These are phyloP conservation scores for Colletotrichum brevisporum DNA, from an alignment of 2,329 filamentous ascomycete species.

Conservation along the genomic window DNA sequence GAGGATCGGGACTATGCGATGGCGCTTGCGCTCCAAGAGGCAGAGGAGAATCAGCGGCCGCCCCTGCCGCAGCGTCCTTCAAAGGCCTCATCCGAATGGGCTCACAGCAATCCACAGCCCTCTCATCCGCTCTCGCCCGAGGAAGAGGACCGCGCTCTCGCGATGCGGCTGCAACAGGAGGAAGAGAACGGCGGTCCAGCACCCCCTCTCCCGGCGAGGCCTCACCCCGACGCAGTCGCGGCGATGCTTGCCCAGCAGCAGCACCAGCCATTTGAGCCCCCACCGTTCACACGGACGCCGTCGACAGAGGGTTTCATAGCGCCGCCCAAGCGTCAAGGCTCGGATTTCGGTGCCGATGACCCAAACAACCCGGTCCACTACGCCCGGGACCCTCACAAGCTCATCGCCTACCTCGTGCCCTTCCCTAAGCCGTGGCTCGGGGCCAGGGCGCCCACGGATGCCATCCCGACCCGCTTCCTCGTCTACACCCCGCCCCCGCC, in stretches of 20 bases:
- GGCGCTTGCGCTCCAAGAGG: constrained; percentile 36
- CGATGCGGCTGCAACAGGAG: constrained; percentile 29
- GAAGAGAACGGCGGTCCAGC: constrained; percentile 21
- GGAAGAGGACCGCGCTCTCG: constrained; percentile 30
- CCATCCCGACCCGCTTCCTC: constrained; percentile 32
- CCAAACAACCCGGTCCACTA: constrained; percentile 37
- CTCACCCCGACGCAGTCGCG: constrained; percentile 29
- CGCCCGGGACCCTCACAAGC: constrained; percentile 35
- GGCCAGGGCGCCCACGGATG: constrained; percentile 15
- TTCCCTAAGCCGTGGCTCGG: constrained; percentile 37
- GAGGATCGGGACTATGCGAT: constrained; percentile 37
- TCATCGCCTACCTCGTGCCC: constrained; percentile 37
- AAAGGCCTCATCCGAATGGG: constrained; percentile 15
- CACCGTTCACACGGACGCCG: constrained; percentile 32
- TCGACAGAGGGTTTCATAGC: constrained; percentile 32
- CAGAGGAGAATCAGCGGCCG: constrained; percentile 25
- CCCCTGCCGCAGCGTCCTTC: constrained; percentile 18
- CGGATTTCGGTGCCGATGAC: constrained; percentile 35
- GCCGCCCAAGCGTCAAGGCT: constrained; percentile 26
- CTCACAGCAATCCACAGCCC: not conserved
- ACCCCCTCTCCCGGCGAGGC: constrained; percentile 31
- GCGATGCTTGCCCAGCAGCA: constrained; percentile 23
- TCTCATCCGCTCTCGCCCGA: constrained; percentile 26
- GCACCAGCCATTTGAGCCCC: constrained; percentile 9
- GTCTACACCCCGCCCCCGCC: constrained; percentile 36